Evolutionary conservation across 164 flowering plant genomes (phyloP), one percentile per base, ranked within the genome.

Genomic region (Echeveria elegans): DNA sequence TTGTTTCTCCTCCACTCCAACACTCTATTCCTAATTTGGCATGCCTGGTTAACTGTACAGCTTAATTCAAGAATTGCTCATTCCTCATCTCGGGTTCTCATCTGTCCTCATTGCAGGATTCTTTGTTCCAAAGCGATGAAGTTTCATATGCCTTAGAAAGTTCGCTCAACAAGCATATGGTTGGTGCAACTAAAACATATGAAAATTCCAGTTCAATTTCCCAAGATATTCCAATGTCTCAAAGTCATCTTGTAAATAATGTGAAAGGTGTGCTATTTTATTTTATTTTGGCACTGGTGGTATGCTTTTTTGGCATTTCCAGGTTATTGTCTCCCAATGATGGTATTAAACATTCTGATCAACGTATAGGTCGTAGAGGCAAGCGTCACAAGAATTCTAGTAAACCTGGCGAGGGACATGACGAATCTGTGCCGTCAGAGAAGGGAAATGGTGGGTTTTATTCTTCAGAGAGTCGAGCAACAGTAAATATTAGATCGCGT

Each of bases 321-420:
- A 79, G 80, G 73, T 85, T 69, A 38, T 80, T 66, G 48, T 66
- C 56, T 78, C 24, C 69, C 61, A 80, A 79, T 58, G 78, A 70
- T 75, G 81, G 79, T 40, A 64, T 69, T 56, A 69, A 76, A 26
- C 68, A 72, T 65, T 67, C 75, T 72, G 91, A 79, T 60, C 72
- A 72, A 30, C 73, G 82, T 37, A 52, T 74, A 2, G 84, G 88
- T 64, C 80, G 80, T 73, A 88, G 73, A 73, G 70, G 81, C 37
- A 82, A 77, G 76, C 80, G 87, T 23, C 83, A 73, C 7, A 86
- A 60, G 70, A 77, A 68, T 74, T 81, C 78, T 15, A 66, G 75
- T 64, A 86, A 80, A 72, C 50, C 66, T 28, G 58, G 52, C 40
- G 92, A 85, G 56, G 82, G 78, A 67, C 85, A 70, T 61, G 16